Evolutionary conservation across 768 basidiomycete species (phyloP).

Genomic region (Hysterangium stoloniferum): DNA sequence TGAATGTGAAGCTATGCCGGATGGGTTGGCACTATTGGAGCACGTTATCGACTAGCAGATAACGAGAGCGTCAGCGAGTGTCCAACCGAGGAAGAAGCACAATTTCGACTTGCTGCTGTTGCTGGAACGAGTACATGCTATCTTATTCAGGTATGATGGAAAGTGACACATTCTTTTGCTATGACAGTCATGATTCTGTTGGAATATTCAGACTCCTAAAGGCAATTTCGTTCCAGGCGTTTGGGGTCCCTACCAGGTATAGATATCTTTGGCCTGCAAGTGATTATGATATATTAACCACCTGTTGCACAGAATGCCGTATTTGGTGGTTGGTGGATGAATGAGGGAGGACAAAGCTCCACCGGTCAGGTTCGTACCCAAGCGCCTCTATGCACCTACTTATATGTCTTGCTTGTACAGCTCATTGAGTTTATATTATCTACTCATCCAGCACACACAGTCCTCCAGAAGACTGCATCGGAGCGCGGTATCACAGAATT

Average conservation of each 20-base stretch:
- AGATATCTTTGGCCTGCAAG: not conserved
- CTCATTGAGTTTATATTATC: slow-evolving; percentile 92
- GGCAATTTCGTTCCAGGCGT: slow-evolving; percentile 86
- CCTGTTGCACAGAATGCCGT: slow-evolving; percentile 56
- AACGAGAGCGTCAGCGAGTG: slow-evolving; percentile 42
- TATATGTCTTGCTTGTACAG: slow-evolving; percentile 27
- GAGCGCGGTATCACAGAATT: slow-evolving; percentile 35
- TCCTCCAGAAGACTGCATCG: slow-evolving; percentile 57
- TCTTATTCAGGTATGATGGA: slow-evolving; percentile 68
- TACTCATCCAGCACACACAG: slow-evolving; percentile 78
- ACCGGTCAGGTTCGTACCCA: slow-evolving; percentile 70
- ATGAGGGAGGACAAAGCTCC: slow-evolving; percentile 97
- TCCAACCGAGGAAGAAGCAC: slow-evolving; percentile 68
- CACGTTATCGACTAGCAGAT: slow-evolving; percentile 44
- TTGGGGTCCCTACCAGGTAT: slow-evolving; percentile 83
- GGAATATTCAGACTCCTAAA: slow-evolving; percentile 52
- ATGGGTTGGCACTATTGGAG: slow-evolving; percentile 94
- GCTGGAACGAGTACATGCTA: slow-evolving; percentile 98
- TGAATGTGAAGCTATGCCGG: slow-evolving; percentile 66
- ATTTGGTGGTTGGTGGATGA: slow-evolving; percentile 98
- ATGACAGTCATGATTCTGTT: not conserved
- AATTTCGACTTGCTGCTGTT: slow-evolving; percentile 79
- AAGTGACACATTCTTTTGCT: not conserved
- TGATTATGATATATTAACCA: not conserved
- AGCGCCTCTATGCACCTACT: not conserved